A percentile compares a stretch with the other conserved stretches of the same genome.
phyloP scores from a whole-genome alignment of 2,329 filamentous ascomycete species.

The Fusarium sp. region DNA sequence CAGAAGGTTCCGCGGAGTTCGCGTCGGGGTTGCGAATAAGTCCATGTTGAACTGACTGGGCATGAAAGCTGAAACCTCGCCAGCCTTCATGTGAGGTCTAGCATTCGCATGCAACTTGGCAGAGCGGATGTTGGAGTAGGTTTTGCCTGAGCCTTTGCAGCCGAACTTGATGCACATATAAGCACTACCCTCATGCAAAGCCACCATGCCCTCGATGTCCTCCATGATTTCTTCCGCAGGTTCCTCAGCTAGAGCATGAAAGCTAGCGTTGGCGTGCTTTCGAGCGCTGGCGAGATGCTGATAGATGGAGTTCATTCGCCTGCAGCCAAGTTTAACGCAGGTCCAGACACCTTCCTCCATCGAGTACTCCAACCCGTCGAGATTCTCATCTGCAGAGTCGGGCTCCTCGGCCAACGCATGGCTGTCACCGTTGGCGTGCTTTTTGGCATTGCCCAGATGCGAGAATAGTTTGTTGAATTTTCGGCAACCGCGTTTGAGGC shows the following conservation, averaged over 20 bases:
- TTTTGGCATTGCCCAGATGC: not conserved
- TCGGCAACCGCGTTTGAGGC: slow-evolving; percentile 2
- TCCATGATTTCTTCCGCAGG: not conserved
- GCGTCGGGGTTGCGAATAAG: not conserved
- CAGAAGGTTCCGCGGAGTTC: not conserved
- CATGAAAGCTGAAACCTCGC: not conserved
- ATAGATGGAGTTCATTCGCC: not conserved
- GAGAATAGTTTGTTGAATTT: not conserved
- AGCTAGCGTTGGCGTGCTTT: not conserved
- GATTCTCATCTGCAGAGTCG: not conserved
- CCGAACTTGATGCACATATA: not conserved
- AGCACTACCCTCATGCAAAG: not conserved
- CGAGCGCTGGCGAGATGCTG: not conserved
- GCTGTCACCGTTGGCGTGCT: not conserved
- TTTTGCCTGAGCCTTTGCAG: not conserved
- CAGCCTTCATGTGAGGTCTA: not conserved
- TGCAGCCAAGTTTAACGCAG: not conserved
- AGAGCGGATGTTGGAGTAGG: not conserved
- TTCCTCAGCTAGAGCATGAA: slow-evolving; percentile 1
- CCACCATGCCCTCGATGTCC: not conserved
- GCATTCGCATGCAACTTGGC: not conserved
- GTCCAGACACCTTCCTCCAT: not conserved
- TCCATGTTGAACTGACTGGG: not conserved
- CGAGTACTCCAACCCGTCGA: not conserved
- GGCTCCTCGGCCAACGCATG: not conserved